Evolutionary conservation across 768 basidiomycete species (phyloP), one percentile per base, ranked within the genome.

Genomic region (Hirschioporus abietinus): DNA sequence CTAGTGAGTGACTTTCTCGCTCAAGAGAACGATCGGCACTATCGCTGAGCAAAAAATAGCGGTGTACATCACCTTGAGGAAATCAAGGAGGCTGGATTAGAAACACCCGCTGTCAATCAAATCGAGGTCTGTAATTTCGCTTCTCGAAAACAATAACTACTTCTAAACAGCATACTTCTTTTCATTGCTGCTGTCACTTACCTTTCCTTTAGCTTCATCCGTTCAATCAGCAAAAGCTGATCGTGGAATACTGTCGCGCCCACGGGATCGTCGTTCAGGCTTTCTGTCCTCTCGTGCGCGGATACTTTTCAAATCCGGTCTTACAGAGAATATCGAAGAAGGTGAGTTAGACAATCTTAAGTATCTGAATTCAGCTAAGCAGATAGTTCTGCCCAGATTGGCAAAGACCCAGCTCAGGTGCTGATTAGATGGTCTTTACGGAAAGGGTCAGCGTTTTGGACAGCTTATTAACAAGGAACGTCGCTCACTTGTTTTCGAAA

Each of bases 401-500:
- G 8, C 30, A 30, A 86, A 65, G 85, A 88, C 58, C 83, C 85
- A 4, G 88, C 93, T 18, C 95, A 97, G 72, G 81, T 96, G 60
- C 83, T 97, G 20, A 78, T 97, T 66, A 86, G 96, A 25, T 97
- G 95, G 93, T 95, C 93, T 34, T 78, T 98, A 42, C 95, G 97
- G 75, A 86, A 84, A 72, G 88, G 88, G 91, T 91, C 2, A 30
- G 30, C 30, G 30, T 30, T 30, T 30, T n/a, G n/a, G n/a, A n/a
- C n/a, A n/a, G n/a, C n/a, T n/a, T n/a, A n/a, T 30, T 30, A 30
- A 30, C 30, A 30, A 30, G 2, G 30, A 30, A 3, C 4, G 8
- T 8, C 8, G 30, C 2, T 30, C n/a, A 30, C 8, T 8, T 30
- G 8, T 8, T 8, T 30, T 15, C 42, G 42, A 52, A 3, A 15